A percentile compares a stretch with the other conserved stretches of the same genome.
phyloP scores from a whole-genome alignment of 139 green algal species.

The Chlorella sp. region DNA sequence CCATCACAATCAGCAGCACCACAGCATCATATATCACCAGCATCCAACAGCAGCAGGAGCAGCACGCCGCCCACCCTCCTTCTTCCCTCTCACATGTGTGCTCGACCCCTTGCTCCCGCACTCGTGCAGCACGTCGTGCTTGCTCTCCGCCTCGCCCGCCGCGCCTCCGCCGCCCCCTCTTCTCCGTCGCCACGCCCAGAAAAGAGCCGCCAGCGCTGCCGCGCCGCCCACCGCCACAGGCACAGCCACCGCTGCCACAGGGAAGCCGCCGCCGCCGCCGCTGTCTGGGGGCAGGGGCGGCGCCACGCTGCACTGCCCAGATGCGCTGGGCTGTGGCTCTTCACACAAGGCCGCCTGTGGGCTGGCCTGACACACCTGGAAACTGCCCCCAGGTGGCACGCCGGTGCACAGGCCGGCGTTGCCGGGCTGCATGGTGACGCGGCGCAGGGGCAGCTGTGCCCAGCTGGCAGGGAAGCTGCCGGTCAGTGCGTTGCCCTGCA shows the following conservation, averaged over 20 bases:
- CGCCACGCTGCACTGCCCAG: too few species aligned
- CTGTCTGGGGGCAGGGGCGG: background rate
- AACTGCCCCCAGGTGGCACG: background rate
- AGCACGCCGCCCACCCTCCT: background rate
- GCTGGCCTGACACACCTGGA: background rate
- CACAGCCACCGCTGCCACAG: background rate
- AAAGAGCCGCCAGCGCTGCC: background rate
- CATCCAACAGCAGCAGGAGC: too few species aligned
- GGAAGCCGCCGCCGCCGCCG: slow-evolving; percentile 6
- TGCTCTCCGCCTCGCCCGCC: background rate
- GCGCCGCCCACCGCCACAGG: background rate
- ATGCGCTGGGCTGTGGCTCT: background rate
- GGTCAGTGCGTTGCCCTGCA: background rate
- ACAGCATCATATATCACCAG: too few species aligned
- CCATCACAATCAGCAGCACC: too few species aligned
- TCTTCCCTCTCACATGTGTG: background rate
- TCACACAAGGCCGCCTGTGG: background rate
- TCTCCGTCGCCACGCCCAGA: background rate
- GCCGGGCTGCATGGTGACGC: background rate
- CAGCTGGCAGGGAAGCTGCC: slow-evolving; percentile 5
- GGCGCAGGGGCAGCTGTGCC: background rate
- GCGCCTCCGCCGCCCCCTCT: background rate
- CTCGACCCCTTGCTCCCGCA: background rate
- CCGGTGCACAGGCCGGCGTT: background rate
- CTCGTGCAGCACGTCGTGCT: background rate